These are phyloP conservation scores for Hyaloperonospora arabidopsidis DNA, from an alignment of 352 stramenopile species.

Conservation along the genomic window DNA sequence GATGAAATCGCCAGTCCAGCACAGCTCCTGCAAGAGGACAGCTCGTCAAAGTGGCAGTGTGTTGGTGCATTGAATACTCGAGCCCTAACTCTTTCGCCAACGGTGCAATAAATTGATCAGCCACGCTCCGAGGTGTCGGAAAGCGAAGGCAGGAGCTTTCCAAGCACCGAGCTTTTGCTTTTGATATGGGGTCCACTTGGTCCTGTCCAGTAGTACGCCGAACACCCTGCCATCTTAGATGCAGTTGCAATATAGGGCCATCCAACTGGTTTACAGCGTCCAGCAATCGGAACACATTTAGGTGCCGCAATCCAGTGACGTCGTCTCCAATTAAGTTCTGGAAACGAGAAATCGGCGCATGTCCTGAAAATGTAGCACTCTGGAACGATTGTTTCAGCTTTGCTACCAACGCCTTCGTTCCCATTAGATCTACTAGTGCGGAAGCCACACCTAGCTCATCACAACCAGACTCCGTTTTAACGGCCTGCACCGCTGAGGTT, in stretches of 20 bases:
- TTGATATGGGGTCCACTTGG: slow-evolving; percentile 7
- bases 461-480: slow-evolving; percentile 5
- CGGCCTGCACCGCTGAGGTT: neutral
- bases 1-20: slow-evolving; percentile 42
- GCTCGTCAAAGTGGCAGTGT: slow-evolving; percentile 15
- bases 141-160: slow-evolving; percentile 25
- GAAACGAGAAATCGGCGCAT: slow-evolving; percentile 28
- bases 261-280: slow-evolving; percentile 16
- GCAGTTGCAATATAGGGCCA: slow-evolving; percentile 12
- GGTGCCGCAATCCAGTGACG: slow-evolving; percentile 18
- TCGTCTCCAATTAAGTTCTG: slow-evolving; percentile 26
- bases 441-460: neutral
- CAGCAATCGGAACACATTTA: slow-evolving; percentile 23
- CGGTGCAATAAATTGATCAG: slow-evolving; percentile 15
- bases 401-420: slow-evolving; percentile 16
- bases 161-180: slow-evolving; percentile 14
- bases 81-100: slow-evolving; percentile 29
- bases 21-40: slow-evolving; percentile 7
- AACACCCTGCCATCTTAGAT: neutral
- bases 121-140: slow-evolving; percentile 14
- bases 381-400: slow-evolving; percentile 27
- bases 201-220: slow-evolving; percentile 10
- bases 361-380: slow-evolving; percentile 8
- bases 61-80: slow-evolving; percentile 15
- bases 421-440: slow-evolving; percentile 26